phyloP scores from a whole-genome alignment of 306 rosid genomes.

The Fragaria iinumae region DNA sequence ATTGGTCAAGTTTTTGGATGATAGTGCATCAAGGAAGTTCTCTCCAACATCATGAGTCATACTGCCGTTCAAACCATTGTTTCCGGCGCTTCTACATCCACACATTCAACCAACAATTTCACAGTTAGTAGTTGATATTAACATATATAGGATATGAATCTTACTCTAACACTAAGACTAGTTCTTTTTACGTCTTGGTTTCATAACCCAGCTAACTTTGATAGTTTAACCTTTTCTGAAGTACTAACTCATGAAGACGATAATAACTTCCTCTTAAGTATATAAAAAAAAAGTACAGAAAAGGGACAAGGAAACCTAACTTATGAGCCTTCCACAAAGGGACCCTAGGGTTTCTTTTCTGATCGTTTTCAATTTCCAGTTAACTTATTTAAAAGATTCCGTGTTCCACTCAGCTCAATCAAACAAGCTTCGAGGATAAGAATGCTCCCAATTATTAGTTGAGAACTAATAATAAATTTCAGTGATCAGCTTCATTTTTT shows the following conservation, averaged over 20 bases:
- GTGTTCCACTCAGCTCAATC: conserved; percentile 24
- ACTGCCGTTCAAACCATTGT: conserved; percentile 42
- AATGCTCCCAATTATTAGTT: conserved; percentile 4
- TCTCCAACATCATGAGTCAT: conserved; percentile 52
- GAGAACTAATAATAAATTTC: not conserved
- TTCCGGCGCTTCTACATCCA: conserved; percentile 46
- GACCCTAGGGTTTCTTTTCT: not conserved
- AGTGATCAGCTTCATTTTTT: not conserved
- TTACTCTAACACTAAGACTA: not conserved
- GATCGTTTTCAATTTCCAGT: not conserved
- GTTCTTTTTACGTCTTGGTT: not conserved
- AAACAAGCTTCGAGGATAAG: conserved; percentile 14
- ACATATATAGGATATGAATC: not conserved
- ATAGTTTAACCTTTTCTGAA: not conserved
- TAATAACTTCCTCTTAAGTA: not conserved
- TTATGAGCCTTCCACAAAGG: not conserved
- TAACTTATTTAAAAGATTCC: conserved; percentile 25
- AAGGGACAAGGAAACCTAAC: not conserved
- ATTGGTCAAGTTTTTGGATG: conserved; percentile 55
- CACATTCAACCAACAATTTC: not conserved
- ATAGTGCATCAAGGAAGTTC: conserved; percentile 56
- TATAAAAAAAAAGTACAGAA: not conserved
- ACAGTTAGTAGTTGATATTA: not conserved
- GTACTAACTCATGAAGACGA: not conserved
- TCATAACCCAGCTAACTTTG: not conserved